Conservation (phyloP, 495 filamentous ascomycete genomes). For the Aspergillus taichungensis region DNA sequence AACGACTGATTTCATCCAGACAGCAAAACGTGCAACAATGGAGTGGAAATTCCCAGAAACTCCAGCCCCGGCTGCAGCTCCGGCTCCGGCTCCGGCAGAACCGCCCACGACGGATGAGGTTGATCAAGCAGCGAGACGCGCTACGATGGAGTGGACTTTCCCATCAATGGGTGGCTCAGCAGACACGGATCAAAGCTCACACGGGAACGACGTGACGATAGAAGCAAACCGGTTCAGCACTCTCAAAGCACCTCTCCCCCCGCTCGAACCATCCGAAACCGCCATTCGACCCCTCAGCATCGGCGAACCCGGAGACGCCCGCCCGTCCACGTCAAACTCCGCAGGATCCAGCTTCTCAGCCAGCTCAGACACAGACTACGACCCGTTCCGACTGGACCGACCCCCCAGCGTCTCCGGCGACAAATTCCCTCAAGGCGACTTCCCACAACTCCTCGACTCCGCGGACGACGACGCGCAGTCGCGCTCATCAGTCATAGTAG, state of each 20-base stretch:
- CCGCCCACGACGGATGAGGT: background rate
- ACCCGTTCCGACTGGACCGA: constrained; percentile 39
- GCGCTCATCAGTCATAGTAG: constrained; percentile 12
- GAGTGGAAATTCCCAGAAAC: constrained; percentile 36
- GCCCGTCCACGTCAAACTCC: constrained; percentile 35
- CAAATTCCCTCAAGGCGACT: constrained; percentile 15
- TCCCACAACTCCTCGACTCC: constrained; percentile 16
- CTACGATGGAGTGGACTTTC: constrained; percentile 41
- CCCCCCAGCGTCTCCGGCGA: constrained; percentile 19
- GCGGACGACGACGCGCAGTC: constrained; percentile 17
- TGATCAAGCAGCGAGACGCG: constrained; percentile 24
- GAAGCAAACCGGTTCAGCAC: constrained; percentile 26
- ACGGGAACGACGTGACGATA: constrained; percentile 3
- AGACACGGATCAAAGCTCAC: constrained; percentile 6
- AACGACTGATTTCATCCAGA: constrained; percentile 1
- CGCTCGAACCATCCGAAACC: constrained; percentile 9
- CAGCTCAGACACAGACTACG: constrained; percentile 34
- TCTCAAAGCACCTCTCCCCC: constrained; percentile 23
- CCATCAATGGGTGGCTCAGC: constrained; percentile 27
- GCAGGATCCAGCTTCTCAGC: constrained; percentile 17
- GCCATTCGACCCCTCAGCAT: constrained; percentile 7
- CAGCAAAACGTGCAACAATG: constrained; percentile 15
- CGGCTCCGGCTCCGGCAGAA: no score
- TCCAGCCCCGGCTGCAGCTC: no score
- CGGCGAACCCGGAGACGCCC: constrained; percentile 23